A percentile compares a stretch with the other conserved stretches of the same genome.
phyloP scores from a whole-genome alignment of 2,329 filamentous ascomycete genomes.

The Ophiostoma himal-ulmi region DNA sequence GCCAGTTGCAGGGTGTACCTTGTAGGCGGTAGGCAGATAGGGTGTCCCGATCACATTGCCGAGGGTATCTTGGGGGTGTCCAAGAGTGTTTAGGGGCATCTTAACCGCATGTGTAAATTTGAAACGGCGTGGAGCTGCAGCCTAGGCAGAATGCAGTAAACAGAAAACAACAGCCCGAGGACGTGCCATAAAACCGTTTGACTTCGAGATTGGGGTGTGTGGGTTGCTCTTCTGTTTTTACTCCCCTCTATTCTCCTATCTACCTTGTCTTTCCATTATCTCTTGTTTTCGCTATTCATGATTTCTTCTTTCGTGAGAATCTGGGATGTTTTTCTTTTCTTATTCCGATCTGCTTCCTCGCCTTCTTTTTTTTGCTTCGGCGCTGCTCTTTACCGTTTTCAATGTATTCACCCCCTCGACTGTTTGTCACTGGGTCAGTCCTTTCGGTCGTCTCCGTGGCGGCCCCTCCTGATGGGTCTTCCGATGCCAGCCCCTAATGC shows the following conservation, averaged over 20 bases:
- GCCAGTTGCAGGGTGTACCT: not conserved
- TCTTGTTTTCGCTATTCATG: slow-evolving; percentile 1
- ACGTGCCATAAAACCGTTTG: slow-evolving; percentile 23
- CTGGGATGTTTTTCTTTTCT: not conserved
- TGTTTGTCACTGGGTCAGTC: slow-evolving; percentile 4
- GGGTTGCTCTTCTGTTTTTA: not conserved
- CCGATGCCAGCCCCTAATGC: slow-evolving; percentile 3
- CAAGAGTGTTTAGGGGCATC: not conserved
- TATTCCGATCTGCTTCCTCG: not conserved
- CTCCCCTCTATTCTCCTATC: not conserved
- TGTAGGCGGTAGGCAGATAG: slow-evolving; percentile 3
- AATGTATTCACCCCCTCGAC: not conserved
- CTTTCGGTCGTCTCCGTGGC: slow-evolving; percentile 7
- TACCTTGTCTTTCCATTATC: not conserved
- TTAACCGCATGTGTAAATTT: slow-evolving; percentile 19
- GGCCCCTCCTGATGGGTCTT: not conserved
- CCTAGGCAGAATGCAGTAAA: slow-evolving; percentile 24
- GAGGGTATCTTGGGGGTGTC: slow-evolving; percentile 5
- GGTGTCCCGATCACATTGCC: slow-evolving; percentile 23
- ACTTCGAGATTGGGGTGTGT: slow-evolving; percentile 17
- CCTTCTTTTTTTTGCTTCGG: slow-evolving; percentile 1
- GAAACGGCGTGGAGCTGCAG: slow-evolving; percentile 24
- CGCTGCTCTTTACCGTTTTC: not conserved
- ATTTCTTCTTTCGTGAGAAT: not conserved
- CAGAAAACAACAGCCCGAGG: slow-evolving; percentile 11